These are phyloP conservation scores for Coemansia linderi DNA, from an alignment of 371 early-diverging fungal species.

Conservation along the genomic window DNA sequence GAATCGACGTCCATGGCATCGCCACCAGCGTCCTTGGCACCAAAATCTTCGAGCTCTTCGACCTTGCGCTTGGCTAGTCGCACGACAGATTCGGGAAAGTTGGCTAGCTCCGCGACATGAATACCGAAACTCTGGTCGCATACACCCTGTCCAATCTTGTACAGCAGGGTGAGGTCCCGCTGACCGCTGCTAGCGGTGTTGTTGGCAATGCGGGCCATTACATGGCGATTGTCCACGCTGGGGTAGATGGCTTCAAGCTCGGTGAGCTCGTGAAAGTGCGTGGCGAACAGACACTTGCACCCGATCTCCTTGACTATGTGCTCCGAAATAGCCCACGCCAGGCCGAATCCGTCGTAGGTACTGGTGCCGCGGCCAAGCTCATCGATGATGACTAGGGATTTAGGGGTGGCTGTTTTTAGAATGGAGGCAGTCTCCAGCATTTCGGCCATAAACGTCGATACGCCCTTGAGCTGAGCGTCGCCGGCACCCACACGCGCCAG, in stretches of 20 bases:
- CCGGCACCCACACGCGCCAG: slow-evolving; percentile 96
- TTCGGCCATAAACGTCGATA: slow-evolving; percentile 99
- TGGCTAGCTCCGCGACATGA: slow-evolving; percentile 95
- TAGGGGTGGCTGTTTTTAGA: slow-evolving; percentile 79
- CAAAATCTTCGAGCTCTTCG: slow-evolving; percentile 77
- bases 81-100: slow-evolving; percentile 88
- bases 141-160: slow-evolving; percentile 84
- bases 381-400: slow-evolving; percentile 97
- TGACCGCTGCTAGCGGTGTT: slow-evolving; percentile 1
- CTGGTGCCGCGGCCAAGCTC: slow-evolving; percentile 99
- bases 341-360: slow-evolving; percentile 96
- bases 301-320: slow-evolving; percentile 78
- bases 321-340: slow-evolving; percentile 97
- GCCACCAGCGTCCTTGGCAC: slow-evolving; percentile 14
- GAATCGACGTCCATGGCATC: slow-evolving; percentile 20
- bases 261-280: slow-evolving; percentile 98
- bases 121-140: slow-evolving; percentile 99
- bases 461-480: slow-evolving; percentile 91
- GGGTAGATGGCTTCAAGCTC: slow-evolving; percentile 69
- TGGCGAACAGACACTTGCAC: slow-evolving; percentile 90
- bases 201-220: slow-evolving; percentile 67
- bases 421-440: slow-evolving; percentile 98
- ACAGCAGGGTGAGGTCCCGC: slow-evolving; percentile 79
- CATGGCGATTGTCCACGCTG: slow-evolving; percentile 85
- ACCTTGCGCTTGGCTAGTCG: slow-evolving; percentile 85